Evolutionary conservation across 169 alveolate species (phyloP).

Genomic region (Plasmodium vivax): DNA sequence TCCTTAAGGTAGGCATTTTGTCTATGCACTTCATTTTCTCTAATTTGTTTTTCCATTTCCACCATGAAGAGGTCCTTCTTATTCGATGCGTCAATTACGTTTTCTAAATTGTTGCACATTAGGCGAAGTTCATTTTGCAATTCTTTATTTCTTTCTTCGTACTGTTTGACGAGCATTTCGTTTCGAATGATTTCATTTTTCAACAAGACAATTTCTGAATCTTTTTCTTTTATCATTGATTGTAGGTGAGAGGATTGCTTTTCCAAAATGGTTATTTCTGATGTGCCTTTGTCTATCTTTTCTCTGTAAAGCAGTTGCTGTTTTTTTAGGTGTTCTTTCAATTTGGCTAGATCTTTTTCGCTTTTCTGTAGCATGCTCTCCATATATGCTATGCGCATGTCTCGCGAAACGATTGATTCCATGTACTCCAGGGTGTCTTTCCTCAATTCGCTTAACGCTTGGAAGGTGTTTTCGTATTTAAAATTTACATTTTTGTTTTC

Average conservation of each 20-base stretch:
- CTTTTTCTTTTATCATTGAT: constrained; percentile 73
- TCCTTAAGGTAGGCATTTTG: constrained; percentile 72
- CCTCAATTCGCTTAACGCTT: constrained; percentile 70
- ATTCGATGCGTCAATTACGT: constrained; percentile 74
- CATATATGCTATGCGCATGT: constrained; percentile 73
- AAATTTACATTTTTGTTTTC: constrained; percentile 71
- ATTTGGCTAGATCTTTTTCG: constrained; percentile 62
- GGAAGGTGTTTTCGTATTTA: constrained; percentile 71
- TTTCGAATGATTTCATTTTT: constrained; percentile 73
- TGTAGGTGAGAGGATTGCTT: constrained; percentile 65
- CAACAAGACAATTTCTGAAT: constrained; percentile 66
- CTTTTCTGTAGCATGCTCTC: constrained; percentile 68
- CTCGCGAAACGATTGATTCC: constrained; percentile 76
- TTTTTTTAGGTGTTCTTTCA: constrained; percentile 30
- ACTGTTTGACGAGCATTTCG: constrained; percentile 47
- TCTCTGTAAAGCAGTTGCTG: constrained; percentile 33
- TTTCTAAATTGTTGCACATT: constrained; percentile 73
- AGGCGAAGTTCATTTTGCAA: constrained; percentile 58
- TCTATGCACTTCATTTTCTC: constrained; percentile 75
- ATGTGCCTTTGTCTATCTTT: constrained; percentile 25
- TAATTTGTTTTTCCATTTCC: constrained; percentile 65
- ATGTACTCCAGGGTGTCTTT: constrained; percentile 74
- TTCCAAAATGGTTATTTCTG: constrained; percentile 60
- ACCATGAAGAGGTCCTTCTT: constrained; percentile 73
- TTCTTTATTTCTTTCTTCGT: constrained; percentile 73